These are phyloP conservation scores for Rubia occidens DNA, from an alignment of 305 asterid genomes.

Conservation along the genomic window DNA sequence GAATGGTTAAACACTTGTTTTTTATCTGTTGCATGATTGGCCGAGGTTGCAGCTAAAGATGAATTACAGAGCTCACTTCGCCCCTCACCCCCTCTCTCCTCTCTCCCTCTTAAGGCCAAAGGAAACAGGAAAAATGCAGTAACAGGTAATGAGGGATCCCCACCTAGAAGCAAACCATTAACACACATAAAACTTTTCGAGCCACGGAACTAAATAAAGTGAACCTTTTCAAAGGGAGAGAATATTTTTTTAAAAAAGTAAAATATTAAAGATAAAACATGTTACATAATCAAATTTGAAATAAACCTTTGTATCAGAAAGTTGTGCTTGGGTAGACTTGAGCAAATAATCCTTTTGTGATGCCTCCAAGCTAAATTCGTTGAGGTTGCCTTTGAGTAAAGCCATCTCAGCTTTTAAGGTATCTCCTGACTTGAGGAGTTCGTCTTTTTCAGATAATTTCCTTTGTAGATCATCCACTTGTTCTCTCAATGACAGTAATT, in stretches of 20 bases:
- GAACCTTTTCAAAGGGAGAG: background rate
- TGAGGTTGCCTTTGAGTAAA: slow-evolving; percentile 34
- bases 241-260: background rate
- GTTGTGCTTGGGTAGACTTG: slow-evolving; percentile 63
- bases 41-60: too few species aligned
- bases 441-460: slow-evolving; percentile 66
- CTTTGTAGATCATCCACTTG: slow-evolving; percentile 65
- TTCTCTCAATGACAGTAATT: slow-evolving; percentile 46
- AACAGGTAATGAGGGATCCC: too few species aligned
- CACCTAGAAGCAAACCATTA: too few species aligned
- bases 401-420: slow-evolving; percentile 50
- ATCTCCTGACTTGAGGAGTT: slow-evolving; percentile 60
- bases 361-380: slow-evolving; percentile 50
- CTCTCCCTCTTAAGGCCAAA: too few species aligned
- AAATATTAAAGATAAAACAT: background rate
- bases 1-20: too few species aligned
- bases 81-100: too few species aligned
- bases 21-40: too few species aligned
- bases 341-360: slow-evolving; percentile 59
- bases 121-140: too few species aligned
- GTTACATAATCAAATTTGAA: slow-evolving; percentile 2
- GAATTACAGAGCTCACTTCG: too few species aligned
- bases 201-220: background rate
- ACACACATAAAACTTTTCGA: background rate
- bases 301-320: slow-evolving; percentile 70